Conservation (phyloP, 352 stramenopile genomes). For the Pseudoperonospora humuli region DNA sequence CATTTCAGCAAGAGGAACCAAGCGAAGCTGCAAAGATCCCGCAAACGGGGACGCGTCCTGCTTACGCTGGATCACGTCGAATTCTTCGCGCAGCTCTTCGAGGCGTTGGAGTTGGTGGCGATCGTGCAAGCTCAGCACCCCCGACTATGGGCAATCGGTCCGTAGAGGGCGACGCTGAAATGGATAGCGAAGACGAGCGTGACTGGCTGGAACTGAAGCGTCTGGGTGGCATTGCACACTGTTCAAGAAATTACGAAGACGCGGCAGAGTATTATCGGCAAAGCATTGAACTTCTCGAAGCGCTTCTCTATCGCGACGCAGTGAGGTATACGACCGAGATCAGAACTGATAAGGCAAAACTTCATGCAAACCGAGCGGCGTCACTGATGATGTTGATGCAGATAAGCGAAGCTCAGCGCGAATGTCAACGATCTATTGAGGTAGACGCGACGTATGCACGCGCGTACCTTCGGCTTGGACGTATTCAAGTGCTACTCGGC, state of each 20-base stretch:
- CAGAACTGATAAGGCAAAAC: conserved; percentile 71
- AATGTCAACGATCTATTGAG: conserved; percentile 58
- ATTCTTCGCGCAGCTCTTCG: conserved; percentile 28
- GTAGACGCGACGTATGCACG: conserved; percentile 59
- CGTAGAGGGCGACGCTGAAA: conserved; percentile 19
- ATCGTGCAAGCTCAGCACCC: conserved; percentile 15
- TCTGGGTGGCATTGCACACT: conserved; percentile 44
- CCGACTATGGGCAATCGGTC: not conserved
- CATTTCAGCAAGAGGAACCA: not conserved
- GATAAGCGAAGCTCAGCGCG: conserved; percentile 56
- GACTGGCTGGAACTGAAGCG: conserved; percentile 60
- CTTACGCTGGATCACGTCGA: conserved; percentile 19
- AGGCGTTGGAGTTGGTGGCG: conserved; percentile 9
- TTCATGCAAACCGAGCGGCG: conserved; percentile 71
- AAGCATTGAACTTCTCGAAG: conserved; percentile 46
- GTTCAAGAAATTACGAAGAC: conserved; percentile 31
- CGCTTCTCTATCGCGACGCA: conserved; percentile 22
- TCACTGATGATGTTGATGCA: conserved; percentile 77
- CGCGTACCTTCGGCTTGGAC: conserved; percentile 57
- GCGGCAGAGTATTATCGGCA: conserved; percentile 53
- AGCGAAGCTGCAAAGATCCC: conserved; percentile 4
- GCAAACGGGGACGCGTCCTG: conserved; percentile 2
- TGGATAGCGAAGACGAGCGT: conserved; percentile 28
- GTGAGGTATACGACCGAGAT: conserved; percentile 29
- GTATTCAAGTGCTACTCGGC: conserved; percentile 65